Percentiles rank a stretch among this genome's conserved stretches.
Evolutionary conservation across 176 grass and related monocot species (phyloP).

Genomic region (Bolboschoenus planiculmis): DNA sequence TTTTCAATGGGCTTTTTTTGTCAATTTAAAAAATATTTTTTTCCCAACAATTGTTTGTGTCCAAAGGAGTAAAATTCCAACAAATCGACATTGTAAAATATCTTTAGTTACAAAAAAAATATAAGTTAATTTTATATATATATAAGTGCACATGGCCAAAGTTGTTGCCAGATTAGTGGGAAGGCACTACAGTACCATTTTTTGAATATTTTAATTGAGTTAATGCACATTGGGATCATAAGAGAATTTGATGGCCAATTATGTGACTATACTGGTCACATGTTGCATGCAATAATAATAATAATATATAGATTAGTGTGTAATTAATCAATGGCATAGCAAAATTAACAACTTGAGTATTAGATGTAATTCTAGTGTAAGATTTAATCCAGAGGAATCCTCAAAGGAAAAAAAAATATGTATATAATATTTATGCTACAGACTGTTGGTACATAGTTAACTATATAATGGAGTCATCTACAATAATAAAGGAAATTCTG

Average conservation of each 20-base stretch:
- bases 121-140: background rate
- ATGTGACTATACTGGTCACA: background rate
- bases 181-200: conserved; percentile 10
- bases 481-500: too few species aligned
- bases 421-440: too few species aligned
- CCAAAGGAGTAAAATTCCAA: background rate
- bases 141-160: background rate
- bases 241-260: background rate
- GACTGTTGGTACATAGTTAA: background rate
- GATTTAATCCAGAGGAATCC: background rate
- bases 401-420: background rate
- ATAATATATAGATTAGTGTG: too few species aligned
- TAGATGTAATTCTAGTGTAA: too few species aligned
- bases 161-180: conserved; percentile 11
- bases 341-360: too few species aligned
- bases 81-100: background rate
- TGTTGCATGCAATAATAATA: too few species aligned
- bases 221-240: conserved; percentile 2
- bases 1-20: too few species aligned
- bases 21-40: background rate
- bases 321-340: background rate
- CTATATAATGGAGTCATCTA: background rate
- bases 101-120: background rate
- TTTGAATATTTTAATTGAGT: background rate
- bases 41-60: background rate